Conservation (phyloP, 2,329 filamentous ascomycete genomes). For the Ceratocystis papillata region DNA sequence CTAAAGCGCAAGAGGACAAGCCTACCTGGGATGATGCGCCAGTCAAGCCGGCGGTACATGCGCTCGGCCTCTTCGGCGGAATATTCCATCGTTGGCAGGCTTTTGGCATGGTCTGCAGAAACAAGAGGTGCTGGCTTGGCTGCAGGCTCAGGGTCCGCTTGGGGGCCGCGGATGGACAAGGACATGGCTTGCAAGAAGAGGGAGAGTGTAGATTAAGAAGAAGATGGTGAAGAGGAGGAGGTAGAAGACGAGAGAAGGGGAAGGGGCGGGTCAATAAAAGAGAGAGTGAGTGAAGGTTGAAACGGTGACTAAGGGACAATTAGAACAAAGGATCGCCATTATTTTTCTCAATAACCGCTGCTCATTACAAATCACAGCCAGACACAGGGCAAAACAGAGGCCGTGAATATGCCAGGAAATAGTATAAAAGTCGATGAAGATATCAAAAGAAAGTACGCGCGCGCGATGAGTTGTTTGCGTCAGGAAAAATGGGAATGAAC, state of each 20-base stretch:
- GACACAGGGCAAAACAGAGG: not conserved
- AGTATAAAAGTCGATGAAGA: not conserved
- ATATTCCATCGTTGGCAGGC: conserved; percentile 32
- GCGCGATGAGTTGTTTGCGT: not conserved
- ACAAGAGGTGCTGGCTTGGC: not conserved
- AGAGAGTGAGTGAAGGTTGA: not conserved
- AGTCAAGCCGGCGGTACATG: conserved; percentile 48
- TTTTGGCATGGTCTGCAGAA: conserved; percentile 1
- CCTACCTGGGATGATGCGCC: conserved; percentile 48
- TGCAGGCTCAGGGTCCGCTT: not conserved
- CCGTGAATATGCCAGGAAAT: not conserved
- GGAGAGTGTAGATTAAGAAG: not conserved
- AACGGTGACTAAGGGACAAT: not conserved
- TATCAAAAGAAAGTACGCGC: conserved; percentile 5
- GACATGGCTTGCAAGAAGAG: not conserved
- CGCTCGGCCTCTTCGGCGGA: conserved; percentile 43
- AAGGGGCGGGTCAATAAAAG: not conserved
- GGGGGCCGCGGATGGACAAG: not conserved
- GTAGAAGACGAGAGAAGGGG: not conserved
- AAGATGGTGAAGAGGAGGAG: not conserved
- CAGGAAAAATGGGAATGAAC: conserved; percentile 11
- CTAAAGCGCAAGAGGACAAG: not conserved
- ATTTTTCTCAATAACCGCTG: not conserved
- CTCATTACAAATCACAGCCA: not conserved
- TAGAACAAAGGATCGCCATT: not conserved